Conservation (phyloP, 495 filamentous ascomycete genomes). For the Xylaria acuta region DNA sequence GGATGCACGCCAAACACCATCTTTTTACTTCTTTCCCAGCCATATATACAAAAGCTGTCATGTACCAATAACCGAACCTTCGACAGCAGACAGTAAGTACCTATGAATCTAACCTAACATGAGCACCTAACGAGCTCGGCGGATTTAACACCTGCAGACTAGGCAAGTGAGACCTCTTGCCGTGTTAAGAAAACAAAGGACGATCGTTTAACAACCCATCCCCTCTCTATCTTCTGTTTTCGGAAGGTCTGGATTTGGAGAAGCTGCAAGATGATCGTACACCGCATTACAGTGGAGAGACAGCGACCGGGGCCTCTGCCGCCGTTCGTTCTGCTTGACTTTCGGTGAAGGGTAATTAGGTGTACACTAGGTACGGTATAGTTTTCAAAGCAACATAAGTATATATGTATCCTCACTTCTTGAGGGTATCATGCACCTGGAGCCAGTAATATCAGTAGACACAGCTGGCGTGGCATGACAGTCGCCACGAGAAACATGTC, state of each 20-base stretch:
- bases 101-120: neutral
- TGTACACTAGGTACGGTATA: neutral
- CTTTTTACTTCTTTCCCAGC: neutral
- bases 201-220: neutral
- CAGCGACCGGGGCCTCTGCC: neutral
- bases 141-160: too few relatives aligned
- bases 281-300: slow-evolving; percentile 22
- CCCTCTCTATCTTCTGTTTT: slow-evolving; percentile 12
- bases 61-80: neutral
- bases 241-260: slow-evolving; percentile 23
- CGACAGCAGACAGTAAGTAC: neutral
- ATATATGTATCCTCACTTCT: neutral
- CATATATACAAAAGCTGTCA: neutral
- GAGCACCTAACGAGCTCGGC: neutral
- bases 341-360: slow-evolving; percentile 13
- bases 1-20: neutral
- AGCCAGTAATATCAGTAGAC: neutral
- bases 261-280: slow-evolving; percentile 25
- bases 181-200: slow-evolving; percentile 10
- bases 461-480: neutral
- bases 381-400: neutral
- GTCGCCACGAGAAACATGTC: neutral
- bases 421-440: neutral
- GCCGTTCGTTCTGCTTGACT: neutral
- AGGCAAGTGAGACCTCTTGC: neutral